Evolutionary conservation across 352 stramenopile species (phyloP), one percentile per base, ranked within the genome.

Genomic region (Globisporangium paddicum): DNA sequence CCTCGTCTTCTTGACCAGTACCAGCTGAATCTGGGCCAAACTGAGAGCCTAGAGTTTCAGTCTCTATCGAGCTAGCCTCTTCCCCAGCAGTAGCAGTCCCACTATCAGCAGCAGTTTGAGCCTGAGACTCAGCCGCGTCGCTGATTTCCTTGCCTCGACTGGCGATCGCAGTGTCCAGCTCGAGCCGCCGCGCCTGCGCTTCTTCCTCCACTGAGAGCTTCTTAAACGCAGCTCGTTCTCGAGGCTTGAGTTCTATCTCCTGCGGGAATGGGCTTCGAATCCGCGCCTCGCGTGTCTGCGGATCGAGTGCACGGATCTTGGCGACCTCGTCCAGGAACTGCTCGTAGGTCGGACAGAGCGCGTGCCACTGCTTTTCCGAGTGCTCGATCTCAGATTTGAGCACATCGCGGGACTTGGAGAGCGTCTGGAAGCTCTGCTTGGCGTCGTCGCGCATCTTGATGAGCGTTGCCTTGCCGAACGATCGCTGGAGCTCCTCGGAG

Each of bases 141-240:
- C 42, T 67, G 6, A 88, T 80, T 34, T 80, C 80, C 42, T 74
- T 85, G 41, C 71, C 69, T 1, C 82, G 74, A 37, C 79, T 72
- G 0, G 82, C 82, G 19, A 93, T 90, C 23, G 82, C 82, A 23
- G 61, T 66, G 37, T 78, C 81, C 16, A 93, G 69, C 55, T 93
- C 82, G 10, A 52, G 21, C 26, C 75, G 76, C 16, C 82, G 54
- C n/a, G 77, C 82, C 46, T 86, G 57, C 0, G 79, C 78, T 55
- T 93, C 82, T 65, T 93, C 82, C 30, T 93, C 80, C 0, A 87
- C 80, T n/a, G 82, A 93, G 21, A 93, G 63, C 46, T 93, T 93
- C 46, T 90, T 90, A 66, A 90, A 90, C 30, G 75, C 60, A 0
- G 81, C 80, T 19, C 80, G 66, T 35, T 72, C 78, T 2, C 73